Evolutionary conservation across 352 stramenopile genomes (phyloP), one percentile per base, ranked within the genome.

Genomic region (Pythium angustatum): DNA sequence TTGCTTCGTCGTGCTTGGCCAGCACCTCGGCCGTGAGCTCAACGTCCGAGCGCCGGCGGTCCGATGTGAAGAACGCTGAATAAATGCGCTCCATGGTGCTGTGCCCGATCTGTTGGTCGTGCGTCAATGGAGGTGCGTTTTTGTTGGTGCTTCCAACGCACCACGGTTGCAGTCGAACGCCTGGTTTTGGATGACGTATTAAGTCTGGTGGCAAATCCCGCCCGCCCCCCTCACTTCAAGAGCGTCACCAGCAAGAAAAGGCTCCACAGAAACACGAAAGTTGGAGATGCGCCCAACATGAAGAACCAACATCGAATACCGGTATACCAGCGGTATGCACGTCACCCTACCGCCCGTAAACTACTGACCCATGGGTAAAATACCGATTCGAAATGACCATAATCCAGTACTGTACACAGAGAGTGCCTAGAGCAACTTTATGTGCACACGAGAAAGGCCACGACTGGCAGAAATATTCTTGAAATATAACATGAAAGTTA

Each of bases 51-150:
- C 65, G 63, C 30, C 78, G 71, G 10, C 74, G 73, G 48, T 87
- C 79, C 48, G 58, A 63, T 33, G 76, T 84, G 67, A 95, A 95
- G 58, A 95, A 91, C 44, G 87, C 87, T 59, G 87, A 95, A 70
- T 95, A 95, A 51, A 95, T 81, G 34, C 87, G 87, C 71, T 95
- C 85, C 85, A 95, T 95, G 22, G 19, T 49, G 51, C 27, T n/a
- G n/a, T 4, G 33, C 17, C 19, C 15, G 10, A 34, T 24, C 56
- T 19, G 15, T 30, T 7, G 15, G 9, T n/a, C n/a, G n/a, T 15
- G 34, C 2, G 34, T 41, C 2, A 15, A 3, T 41, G 34, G 34
- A 15, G 11, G 34, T 3, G 12, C 11, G 34, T 19, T 41, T 10
- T 41, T 11, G 21, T 48, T 57, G 31, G 57, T 28, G 33, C 48